Conservation (phyloP, 257 asterid genomes). For the Solanum ossicruentum region DNA sequence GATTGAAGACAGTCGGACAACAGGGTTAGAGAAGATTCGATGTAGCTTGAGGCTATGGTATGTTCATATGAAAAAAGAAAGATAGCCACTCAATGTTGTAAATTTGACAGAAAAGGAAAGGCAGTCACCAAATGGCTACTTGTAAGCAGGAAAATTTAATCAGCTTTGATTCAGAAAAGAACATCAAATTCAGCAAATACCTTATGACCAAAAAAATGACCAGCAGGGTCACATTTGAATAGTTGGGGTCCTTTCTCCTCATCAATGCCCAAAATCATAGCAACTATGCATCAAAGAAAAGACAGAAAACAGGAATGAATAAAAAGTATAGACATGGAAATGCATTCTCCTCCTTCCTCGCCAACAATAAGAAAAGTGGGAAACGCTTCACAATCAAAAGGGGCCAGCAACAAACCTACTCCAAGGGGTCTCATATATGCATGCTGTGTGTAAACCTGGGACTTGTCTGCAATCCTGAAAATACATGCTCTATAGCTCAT, state of each 20-base stretch:
- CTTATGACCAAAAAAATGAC: conserved; percentile 98
- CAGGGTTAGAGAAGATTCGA: neutral
- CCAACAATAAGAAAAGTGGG: neutral
- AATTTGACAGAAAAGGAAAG: neutral
- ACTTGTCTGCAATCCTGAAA: conserved; percentile 97
- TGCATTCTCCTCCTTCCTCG: neutral
- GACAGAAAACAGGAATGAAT: neutral
- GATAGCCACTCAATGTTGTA: neutral
- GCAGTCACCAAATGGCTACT: neutral
- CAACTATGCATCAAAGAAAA: conserved; percentile 34
- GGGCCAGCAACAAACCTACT: conserved; percentile 52
- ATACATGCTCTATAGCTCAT: neutral
- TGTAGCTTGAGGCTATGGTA: neutral
- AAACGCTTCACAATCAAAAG: neutral
- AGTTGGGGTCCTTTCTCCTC: conserved; percentile 97
- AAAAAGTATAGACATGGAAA: neutral
- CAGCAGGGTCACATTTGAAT: conserved; percentile 99
- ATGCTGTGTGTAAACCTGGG: conserved; percentile 98
- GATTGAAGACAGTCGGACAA: neutral
- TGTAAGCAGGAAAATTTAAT: neutral
- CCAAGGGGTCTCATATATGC: conserved; percentile 99
- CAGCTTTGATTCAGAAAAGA: neutral
- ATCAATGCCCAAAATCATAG: conserved; percentile 92
- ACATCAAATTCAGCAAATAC: conserved; percentile 14
- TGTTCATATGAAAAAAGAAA: neutral